phyloP scores from a whole-genome alignment of 1,139 yeast species.

The Hansenula lynferdii region DNA sequence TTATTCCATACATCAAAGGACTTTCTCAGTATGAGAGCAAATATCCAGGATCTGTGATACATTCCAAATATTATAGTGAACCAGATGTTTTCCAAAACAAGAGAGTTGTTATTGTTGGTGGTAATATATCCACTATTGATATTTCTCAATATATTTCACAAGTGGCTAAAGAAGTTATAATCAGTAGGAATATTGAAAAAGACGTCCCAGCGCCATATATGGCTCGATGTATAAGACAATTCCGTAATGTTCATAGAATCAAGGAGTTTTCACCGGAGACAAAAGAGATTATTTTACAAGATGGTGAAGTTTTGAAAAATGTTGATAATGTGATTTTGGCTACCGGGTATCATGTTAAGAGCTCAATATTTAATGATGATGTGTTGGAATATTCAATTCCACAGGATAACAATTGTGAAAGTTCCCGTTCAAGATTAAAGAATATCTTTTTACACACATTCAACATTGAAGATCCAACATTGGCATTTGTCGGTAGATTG shows the following conservation, averaged over 20 bases:
- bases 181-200: conserved; percentile 28
- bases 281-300: conserved; percentile 25
- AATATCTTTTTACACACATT: conserved; percentile 36
- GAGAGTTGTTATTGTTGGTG: conserved; percentile 43
- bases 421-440: conserved; percentile 5
- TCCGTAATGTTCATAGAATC: conserved; percentile 30
- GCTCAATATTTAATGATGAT: conserved; percentile 27
- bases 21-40: conserved; percentile 32
- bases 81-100: conserved; percentile 29
- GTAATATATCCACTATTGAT: conserved; percentile 44
- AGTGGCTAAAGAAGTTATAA: conserved; percentile 31
- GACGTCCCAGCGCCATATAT: conserved; percentile 20
- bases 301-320: conserved; percentile 27
- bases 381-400: conserved; percentile 7
- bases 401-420: not conserved
- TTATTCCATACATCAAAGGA: conserved; percentile 38
- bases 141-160: conserved; percentile 43
- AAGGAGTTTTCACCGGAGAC: conserved; percentile 20
- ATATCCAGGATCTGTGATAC: conserved; percentile 34
- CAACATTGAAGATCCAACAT: conserved; percentile 34
- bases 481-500: conserved; percentile 27
- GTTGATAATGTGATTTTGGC: conserved; percentile 37
- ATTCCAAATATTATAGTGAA: conserved; percentile 34
- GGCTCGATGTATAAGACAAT: conserved; percentile 23
- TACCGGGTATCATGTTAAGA: conserved; percentile 35